phyloP scores from a whole-genome alignment of 2,329 filamentous ascomycete genomes.

The Nemania abortiva region DNA sequence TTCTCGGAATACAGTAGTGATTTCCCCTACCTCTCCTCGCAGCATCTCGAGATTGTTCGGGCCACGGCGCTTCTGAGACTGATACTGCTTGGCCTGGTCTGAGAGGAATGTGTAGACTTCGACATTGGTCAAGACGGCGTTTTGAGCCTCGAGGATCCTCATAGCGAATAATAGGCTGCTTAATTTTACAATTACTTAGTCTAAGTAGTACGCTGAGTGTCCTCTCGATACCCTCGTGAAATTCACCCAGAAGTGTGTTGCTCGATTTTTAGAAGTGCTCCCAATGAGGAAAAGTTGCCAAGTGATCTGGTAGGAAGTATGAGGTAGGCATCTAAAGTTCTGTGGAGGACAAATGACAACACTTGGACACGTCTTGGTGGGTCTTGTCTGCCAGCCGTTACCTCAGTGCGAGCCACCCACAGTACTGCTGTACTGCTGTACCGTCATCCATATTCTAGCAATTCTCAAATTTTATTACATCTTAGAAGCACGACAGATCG shows the following conservation, averaged over 20 bases:
- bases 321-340: too few relatives aligned
- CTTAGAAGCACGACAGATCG: too few relatives aligned
- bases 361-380: too few relatives aligned
- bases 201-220: not conserved
- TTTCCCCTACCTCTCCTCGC: conserved; percentile 69
- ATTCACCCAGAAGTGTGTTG: not conserved
- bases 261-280: not conserved
- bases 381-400: too few relatives aligned
- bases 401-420: too few relatives aligned
- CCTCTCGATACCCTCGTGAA: not conserved
- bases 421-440: too few relatives aligned
- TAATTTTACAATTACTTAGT: not conserved
- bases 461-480: too few relatives aligned
- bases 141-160: conserved; percentile 80
- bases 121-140: conserved; percentile 77
- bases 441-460: too few relatives aligned
- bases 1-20: conserved; percentile 5
- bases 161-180: conserved; percentile 53
- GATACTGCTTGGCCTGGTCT: conserved; percentile 66
- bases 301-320: too few relatives aligned
- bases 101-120: conserved; percentile 77
- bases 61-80: conserved; percentile 63
- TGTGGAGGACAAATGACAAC: too few relatives aligned
- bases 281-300: not conserved
- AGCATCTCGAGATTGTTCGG: conserved; percentile 71